Base-by-base conservation (phyloP, 805 yeast species). In the Kregervanrija delftensis region DNA sequence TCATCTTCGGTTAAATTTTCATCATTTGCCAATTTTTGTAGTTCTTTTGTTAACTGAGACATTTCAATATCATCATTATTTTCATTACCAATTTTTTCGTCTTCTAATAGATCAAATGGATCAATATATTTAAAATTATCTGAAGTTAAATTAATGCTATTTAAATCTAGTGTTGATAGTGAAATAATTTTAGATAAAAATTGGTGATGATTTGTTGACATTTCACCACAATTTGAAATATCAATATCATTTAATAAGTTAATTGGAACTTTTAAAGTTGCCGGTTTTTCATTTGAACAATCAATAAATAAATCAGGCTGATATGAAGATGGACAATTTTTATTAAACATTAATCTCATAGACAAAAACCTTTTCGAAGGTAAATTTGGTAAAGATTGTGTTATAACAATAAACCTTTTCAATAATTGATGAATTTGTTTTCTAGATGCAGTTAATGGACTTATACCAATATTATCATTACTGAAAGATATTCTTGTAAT, bases 361-460 rank as follows among this genome's bases (percentile, higher is more conserved):
- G 74, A 64, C 34, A 79, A 53, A 42, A 52, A 73, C 44, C 77
- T 69, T 35, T 69, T 64, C 1, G 61, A 58, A 1, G 83, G 83
- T 22, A 77, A 53, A 1, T 75, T 71, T 13, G 75, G 72, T n/a
- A 79, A 60, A 0, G 72, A 63, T 55, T 80, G 85, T 0, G 83
- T 76, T 4, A 73, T 57, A 1, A 76, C 63, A 15, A 79, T 74
- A 42, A 80, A 69, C 42, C 76, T 62, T 53, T 69, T 70, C 66
- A 79, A 68, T 39, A 78, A 51, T 42, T 69, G 73, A 47, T 75
- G 77, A 3, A 74, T 64, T 49, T 68, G 65, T 45, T 64, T 65
- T 49, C 77, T 66, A 9, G 74, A 68, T 30, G 66, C 64, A 17
- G 52, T 30, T 64, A 44, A 32, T 3, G 68, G 49, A 16, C 39